phyloP scores from a whole-genome alignment of 2,329 filamentous ascomycete species.

The Byssoonygena ceratinophila region DNA sequence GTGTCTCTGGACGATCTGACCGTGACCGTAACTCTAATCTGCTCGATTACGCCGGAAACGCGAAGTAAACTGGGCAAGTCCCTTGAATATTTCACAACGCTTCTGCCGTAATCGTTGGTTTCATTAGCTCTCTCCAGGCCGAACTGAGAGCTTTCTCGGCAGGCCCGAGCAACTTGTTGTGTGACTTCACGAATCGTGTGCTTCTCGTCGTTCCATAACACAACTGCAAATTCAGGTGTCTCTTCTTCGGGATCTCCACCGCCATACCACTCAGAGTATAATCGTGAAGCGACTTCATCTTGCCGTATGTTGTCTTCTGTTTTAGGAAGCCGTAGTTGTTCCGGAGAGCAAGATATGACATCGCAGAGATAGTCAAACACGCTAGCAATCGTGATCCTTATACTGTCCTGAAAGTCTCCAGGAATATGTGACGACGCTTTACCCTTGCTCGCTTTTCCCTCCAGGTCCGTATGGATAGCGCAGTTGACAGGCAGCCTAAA shows the following conservation, averaged over 20 bases:
- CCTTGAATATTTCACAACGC: constrained; percentile 64
- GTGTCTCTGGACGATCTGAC: constrained; percentile 88
- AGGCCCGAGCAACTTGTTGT: constrained; percentile 82
- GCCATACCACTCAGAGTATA: constrained; percentile 64
- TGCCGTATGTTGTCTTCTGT: constrained; percentile 66
- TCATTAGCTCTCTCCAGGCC: constrained; percentile 71
- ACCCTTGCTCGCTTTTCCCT: constrained; percentile 38
- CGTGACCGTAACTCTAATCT: constrained; percentile 92
- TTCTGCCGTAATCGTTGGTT: constrained; percentile 78
- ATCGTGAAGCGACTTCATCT: constrained; percentile 70
- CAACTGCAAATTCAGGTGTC: constrained; percentile 66
- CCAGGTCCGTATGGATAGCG: constrained; percentile 73
- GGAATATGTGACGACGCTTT: constrained; percentile 60
- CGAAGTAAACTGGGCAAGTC: constrained; percentile 62
- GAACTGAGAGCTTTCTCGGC: constrained; percentile 58
- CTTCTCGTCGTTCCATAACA: constrained; percentile 98
- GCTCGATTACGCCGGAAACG: constrained; percentile 78
- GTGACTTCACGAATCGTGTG: constrained; percentile 87
- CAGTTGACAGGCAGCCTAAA: constrained; percentile 83
- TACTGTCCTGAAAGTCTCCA: constrained; percentile 61
- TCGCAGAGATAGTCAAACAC: constrained; percentile 93
- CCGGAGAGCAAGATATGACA: constrained; percentile 93
- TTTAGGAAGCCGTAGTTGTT: constrained; percentile 81
- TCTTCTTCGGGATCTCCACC: constrained; percentile 50
- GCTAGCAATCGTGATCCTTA: constrained; percentile 74